Evolutionary conservation across 495 filamentous ascomycete genomes (phyloP).

Genomic region (Hypomontagnella monticulosa): DNA sequence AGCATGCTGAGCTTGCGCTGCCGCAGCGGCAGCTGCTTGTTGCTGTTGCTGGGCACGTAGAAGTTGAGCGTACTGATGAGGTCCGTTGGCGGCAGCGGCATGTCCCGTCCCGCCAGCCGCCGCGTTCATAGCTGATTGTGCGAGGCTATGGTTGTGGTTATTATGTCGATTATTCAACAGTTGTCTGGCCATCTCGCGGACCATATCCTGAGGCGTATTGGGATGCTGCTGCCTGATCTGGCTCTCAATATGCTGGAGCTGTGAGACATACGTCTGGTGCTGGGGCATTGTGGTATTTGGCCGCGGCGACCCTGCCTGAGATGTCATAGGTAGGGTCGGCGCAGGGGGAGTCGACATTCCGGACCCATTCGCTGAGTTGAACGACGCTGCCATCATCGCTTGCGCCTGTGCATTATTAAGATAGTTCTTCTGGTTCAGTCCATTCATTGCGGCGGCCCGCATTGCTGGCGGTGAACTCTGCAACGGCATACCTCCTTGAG

Average conservation of each 20-base stretch:
- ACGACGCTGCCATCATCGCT: slow-evolving; percentile 54
- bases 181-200: slow-evolving; percentile 43
- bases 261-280: slow-evolving; percentile 52
- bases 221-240: slow-evolving; percentile 45
- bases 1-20: slow-evolving; percentile 40
- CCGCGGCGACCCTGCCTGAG: slow-evolving; percentile 50
- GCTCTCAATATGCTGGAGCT: slow-evolving; percentile 53
- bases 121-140: slow-evolving; percentile 72
- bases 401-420: slow-evolving; percentile 55
- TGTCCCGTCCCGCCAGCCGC: slow-evolving; percentile 63
- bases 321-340: slow-evolving; percentile 49
- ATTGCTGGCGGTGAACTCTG: slow-evolving; percentile 53
- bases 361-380: slow-evolving; percentile 48
- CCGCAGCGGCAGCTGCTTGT: slow-evolving; percentile 45
- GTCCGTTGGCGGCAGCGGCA: slow-evolving; percentile 52
- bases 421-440: slow-evolving; percentile 60
- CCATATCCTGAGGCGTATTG: slow-evolving; percentile 51
- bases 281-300: slow-evolving; percentile 46
- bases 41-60: slow-evolving; percentile 73
- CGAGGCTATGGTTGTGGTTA: slow-evolving; percentile 54
- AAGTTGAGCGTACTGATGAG: slow-evolving; percentile 78
- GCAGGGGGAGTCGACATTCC: slow-evolving; percentile 54
- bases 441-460: slow-evolving; percentile 59
- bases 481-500: slow-evolving; percentile 46
- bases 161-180: slow-evolving; percentile 40